Conservation (phyloP, 441 rosid species). For the Brassica balearica region DNA sequence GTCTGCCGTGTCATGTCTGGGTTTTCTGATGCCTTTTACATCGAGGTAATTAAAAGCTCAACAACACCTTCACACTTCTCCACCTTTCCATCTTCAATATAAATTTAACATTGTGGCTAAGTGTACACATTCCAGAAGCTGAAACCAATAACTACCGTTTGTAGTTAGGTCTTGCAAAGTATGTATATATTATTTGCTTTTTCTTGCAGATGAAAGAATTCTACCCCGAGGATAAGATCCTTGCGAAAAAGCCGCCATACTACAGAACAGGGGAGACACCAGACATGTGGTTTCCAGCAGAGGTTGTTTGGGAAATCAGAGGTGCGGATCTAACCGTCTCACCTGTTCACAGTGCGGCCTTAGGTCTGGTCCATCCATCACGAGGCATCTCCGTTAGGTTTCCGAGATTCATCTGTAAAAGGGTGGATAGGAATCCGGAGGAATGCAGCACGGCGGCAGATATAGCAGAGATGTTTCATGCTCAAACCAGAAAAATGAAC, state of each 20-base stretch:
- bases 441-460: conserved; percentile 81
- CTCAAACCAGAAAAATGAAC: conserved; percentile 79
- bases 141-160: not conserved
- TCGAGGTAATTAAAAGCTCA: conserved; percentile 54
- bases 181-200: not conserved
- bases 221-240: conserved; percentile 69
- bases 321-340: conserved; percentile 89
- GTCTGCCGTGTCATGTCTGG: conserved; percentile 97
- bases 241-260: conserved; percentile 71
- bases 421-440: conserved; percentile 62
- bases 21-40: conserved; percentile 82
- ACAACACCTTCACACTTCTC: not conserved
- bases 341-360: conserved; percentile 77
- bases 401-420: conserved; percentile 64
- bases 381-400: conserved; percentile 91
- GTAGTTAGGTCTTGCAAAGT: not conserved
- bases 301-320: conserved; percentile 81
- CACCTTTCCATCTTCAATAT: not conserved
- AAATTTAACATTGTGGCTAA: not conserved
- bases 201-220: conserved; percentile 78
- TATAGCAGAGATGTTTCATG: conserved; percentile 72
- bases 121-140: not conserved
- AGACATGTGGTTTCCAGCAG: conserved; percentile 80
- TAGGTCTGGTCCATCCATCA: conserved; percentile 78
- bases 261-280: conserved; percentile 80